Evolutionary conservation across 2,329 filamentous ascomycete genomes (phyloP).

Genomic region (Trichothecium roseum): DNA sequence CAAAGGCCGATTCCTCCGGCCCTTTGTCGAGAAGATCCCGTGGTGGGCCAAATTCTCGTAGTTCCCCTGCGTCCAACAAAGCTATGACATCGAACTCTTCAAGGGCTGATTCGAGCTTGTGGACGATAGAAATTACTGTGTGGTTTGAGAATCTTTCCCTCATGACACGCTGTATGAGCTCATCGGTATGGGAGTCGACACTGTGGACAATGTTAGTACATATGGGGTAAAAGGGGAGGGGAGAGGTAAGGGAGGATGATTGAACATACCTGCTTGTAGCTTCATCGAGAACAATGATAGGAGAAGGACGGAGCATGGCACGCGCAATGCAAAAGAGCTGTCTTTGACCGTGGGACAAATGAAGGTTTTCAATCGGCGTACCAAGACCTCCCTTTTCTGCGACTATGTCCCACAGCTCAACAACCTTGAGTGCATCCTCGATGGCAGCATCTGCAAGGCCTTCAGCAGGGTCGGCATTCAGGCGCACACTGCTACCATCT

Average conservation of each 20-base stretch:
- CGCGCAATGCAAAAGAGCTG: conserved; percentile 39
- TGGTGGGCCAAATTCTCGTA: conserved; percentile 11
- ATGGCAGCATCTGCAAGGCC: conserved; percentile 27
- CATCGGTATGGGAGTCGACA: conserved; percentile 26
- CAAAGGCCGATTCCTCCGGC: no score
- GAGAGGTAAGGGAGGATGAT: no score
- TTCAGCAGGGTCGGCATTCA: conserved; percentile 34
- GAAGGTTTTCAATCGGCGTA: conserved; percentile 16
- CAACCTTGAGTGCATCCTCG: conserved; percentile 29
- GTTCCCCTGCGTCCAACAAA: conserved; percentile 10
- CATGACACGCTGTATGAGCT: conserved; percentile 8
- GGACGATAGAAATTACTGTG: conserved; percentile 15
- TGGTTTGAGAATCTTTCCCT: conserved; percentile 10
- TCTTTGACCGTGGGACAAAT: conserved; percentile 33
- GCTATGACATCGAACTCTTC: conserved; percentile 3
- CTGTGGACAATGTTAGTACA: conserved; percentile 1
- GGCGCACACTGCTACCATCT: conserved; percentile 29
- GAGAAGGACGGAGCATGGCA: conserved; percentile 26
- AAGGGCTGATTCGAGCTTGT: conserved; percentile 11
- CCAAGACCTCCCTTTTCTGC: conserved; percentile 25
- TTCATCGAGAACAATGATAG: conserved; percentile 30
- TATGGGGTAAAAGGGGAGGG: background rate
- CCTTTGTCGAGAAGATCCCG: conserved; percentile 1
- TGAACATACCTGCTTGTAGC: conserved; percentile 24
- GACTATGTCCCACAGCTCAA: conserved; percentile 32